Evolutionary conservation across 495 filamentous ascomycete genomes (phyloP).

Genomic region (Barbatosphaeria neglecta): DNA sequence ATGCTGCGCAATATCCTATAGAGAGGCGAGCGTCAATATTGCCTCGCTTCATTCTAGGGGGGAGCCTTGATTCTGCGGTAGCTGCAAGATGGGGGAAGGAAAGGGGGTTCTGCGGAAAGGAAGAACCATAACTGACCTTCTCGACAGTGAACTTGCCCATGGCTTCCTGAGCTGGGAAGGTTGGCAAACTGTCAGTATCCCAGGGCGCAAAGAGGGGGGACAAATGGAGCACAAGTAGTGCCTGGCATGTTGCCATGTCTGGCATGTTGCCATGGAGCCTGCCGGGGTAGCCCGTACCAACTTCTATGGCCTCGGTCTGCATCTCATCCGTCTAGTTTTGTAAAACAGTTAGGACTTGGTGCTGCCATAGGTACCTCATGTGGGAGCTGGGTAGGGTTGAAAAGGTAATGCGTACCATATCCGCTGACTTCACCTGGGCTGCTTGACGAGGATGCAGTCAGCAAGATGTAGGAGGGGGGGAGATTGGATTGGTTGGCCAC

Average conservation of each 20-base stretch:
- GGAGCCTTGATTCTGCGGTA: too few relatives aligned
- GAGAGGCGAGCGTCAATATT: conserved; percentile 1
- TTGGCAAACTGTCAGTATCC: not conserved
- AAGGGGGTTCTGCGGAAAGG: not conserved
- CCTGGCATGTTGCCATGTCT: too few relatives aligned
- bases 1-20: conserved; percentile 85
- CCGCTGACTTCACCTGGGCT: conserved; percentile 94
- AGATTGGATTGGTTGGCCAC: not conserved
- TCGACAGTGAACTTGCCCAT: conserved; percentile 90
- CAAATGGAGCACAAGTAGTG: too few relatives aligned
- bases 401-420: conserved; percentile 61
- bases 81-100: too few relatives aligned
- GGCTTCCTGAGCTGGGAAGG: conserved; percentile 66
- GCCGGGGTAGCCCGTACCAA: too few relatives aligned
- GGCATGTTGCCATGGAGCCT: too few relatives aligned
- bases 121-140: conserved; percentile 60
- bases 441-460: conserved; percentile 4
- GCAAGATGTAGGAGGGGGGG: not conserved
- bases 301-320: conserved; percentile 86
- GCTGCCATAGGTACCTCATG: too few relatives aligned
- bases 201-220: not conserved
- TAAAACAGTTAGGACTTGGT: too few relatives aligned
- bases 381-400: too few relatives aligned
- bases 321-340: conserved; percentile 78
- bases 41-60: not conserved